Evolutionary conservation across 2,329 filamentous ascomycete species (phyloP).

Genomic region (Blumeria graminis): DNA sequence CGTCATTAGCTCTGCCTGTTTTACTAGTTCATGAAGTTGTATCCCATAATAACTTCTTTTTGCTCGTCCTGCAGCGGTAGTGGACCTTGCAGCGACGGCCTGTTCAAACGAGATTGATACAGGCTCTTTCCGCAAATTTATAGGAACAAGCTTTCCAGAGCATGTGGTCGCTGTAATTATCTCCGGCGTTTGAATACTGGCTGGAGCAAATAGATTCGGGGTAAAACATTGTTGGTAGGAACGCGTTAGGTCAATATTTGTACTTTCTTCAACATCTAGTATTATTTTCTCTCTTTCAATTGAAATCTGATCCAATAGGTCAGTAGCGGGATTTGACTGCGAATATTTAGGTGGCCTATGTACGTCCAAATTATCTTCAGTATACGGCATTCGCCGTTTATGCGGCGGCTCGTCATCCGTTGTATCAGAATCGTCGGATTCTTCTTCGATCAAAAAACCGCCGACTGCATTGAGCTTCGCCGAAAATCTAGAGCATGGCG

Average conservation of each 20-base stretch:
- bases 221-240: too few relatives aligned
- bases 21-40: slow-evolving; percentile 65
- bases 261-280: too few relatives aligned
- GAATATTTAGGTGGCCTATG: not conserved
- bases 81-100: slow-evolving; percentile 43
- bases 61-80: slow-evolving; percentile 40
- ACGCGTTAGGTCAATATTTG: too few relatives aligned
- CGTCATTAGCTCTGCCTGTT: slow-evolving; percentile 33
- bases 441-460: slow-evolving; percentile 22
- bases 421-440: slow-evolving; percentile 17
- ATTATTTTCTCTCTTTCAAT: slow-evolving; percentile 1
- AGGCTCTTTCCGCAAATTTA: slow-evolving; percentile 27
- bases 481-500: slow-evolving; percentile 13
- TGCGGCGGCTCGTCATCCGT: slow-evolving; percentile 16
- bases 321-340: not conserved
- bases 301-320: slow-evolving; percentile 4
- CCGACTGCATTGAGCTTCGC: slow-evolving; percentile 17
- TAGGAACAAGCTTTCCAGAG: slow-evolving; percentile 27
- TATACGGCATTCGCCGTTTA: slow-evolving; percentile 20
- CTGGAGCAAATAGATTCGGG: too few relatives aligned
- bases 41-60: slow-evolving; percentile 73
- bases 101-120: slow-evolving; percentile 33
- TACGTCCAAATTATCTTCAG: not conserved
- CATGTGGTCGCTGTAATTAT: slow-evolving; percentile 12
- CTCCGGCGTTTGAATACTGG: slow-evolving; percentile 5